These are phyloP conservation scores for Vaccinium myrtillus DNA, from an alignment of 148 eudicot species.

Conservation along the genomic window DNA sequence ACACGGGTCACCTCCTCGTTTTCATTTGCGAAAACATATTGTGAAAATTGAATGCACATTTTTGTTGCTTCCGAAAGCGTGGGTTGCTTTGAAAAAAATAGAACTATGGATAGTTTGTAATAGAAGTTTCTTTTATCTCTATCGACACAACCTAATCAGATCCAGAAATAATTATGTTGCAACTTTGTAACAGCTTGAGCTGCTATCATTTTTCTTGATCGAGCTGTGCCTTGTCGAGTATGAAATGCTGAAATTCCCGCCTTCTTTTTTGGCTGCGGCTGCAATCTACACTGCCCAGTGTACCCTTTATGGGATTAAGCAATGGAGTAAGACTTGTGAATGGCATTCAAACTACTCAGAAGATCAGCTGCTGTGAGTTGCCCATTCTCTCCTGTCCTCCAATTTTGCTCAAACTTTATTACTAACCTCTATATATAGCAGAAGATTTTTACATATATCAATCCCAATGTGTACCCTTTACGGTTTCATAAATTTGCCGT, in stretches of 20 bases:
- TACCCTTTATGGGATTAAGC: constrained; percentile 52
- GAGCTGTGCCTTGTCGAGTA: constrained; percentile 83
- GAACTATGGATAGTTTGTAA: too few relatives aligned
- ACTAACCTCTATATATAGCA: not conserved
- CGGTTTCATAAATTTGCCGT: not conserved
- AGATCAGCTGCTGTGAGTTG: constrained; percentile 62
- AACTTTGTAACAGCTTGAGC: constrained; percentile 50
- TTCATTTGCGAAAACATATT: too few relatives aligned
- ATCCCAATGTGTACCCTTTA: not conserved
- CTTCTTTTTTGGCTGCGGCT: constrained; percentile 78
- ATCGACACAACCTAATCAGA: not conserved
- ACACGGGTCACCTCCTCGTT: too few relatives aligned
- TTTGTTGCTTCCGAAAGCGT: too few relatives aligned
- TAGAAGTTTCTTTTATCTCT: too few relatives aligned
- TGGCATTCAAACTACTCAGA: constrained; percentile 58
- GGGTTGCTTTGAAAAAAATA: too few relatives aligned
- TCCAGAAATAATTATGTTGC: not conserved
- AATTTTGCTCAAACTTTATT: not conserved
- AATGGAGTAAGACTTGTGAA: constrained; percentile 80
- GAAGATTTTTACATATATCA: not conserved
- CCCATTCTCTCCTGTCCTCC: not conserved
- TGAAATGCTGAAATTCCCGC: constrained; percentile 75
- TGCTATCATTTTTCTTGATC: constrained; percentile 51
- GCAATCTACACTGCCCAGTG: constrained; percentile 79
- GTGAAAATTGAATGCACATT: too few relatives aligned